phyloP scores from a whole-genome alignment of 2,329 filamentous ascomycete genomes.

The Aspergillus sp. region DNA sequence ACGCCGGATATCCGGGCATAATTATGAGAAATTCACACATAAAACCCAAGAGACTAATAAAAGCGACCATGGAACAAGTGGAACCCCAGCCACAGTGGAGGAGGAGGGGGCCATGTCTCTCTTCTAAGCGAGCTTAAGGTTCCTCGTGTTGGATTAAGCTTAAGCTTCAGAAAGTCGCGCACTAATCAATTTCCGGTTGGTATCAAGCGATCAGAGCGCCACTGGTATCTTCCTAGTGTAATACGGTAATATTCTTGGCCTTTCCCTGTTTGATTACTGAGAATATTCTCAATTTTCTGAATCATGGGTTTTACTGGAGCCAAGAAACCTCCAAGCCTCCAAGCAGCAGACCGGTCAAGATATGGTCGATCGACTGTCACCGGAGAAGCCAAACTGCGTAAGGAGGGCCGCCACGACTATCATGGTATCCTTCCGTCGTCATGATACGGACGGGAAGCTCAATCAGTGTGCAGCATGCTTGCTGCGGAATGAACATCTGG shows the following conservation, averaged over 20 bases:
- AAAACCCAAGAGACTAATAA: not conserved
- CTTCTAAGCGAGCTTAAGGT: slow-evolving; percentile 41
- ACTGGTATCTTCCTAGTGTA: slow-evolving; percentile 26
- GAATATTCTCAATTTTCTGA: slow-evolving; percentile 7
- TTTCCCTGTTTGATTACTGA: slow-evolving; percentile 9
- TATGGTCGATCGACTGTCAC: slow-evolving; percentile 3
- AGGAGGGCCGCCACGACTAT: not conserved
- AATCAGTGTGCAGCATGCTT: slow-evolving; percentile 18
- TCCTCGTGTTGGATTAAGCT: slow-evolving; percentile 50
- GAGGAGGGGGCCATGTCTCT: not conserved
- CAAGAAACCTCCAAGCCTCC: not conserved
- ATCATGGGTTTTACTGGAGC: not conserved
- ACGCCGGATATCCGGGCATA: not conserved
- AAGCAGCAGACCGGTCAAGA: not conserved
- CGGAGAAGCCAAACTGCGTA: not conserved
- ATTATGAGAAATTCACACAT: not conserved
- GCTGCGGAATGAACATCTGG: slow-evolving; percentile 19
- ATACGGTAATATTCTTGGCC: slow-evolving; percentile 9
- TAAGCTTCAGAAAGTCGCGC: slow-evolving; percentile 42
- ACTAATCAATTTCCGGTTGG: slow-evolving; percentile 33
- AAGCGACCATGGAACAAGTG: slow-evolving; percentile 8
- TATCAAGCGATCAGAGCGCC: slow-evolving; percentile 37
- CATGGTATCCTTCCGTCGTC: slow-evolving; percentile 14
- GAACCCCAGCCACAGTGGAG: slow-evolving; percentile 10
- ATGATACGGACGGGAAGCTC: slow-evolving; percentile 18